Evolutionary conservation across 768 basidiomycete species (phyloP), one percentile per base, ranked within the genome.

Genomic region (Suillus brevipes): DNA sequence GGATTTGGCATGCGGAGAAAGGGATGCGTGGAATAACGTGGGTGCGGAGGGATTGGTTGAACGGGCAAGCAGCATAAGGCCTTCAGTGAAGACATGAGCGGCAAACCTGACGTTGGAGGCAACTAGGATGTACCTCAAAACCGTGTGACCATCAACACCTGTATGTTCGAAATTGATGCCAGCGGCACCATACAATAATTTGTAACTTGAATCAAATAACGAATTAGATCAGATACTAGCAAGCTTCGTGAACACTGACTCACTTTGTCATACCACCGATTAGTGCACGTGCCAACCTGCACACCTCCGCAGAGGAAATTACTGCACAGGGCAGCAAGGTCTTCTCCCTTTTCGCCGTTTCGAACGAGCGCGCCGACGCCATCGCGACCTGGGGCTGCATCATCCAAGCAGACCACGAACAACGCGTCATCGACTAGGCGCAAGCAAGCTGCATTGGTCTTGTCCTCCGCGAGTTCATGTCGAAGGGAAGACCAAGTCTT

Each of bases 131-230:
- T 68, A 91, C 84, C 94, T 84, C 25, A 98, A 82, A 4, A 97
- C 95, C 0, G 96, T 98, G 75, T 98, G 96, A 4, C 97, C 97
- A 68, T 99, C 97, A 9, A 99, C 96, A 63, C 95, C 95, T 0
- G 95, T 95, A 73, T 99, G 97, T 73, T 99, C 97, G 72, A 99
- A 99, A 78, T 99, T 98, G 78, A 99, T 95, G 3, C 97, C 97
- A 0, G 97, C 95, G 3, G 94, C 87, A 4, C 97, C 97, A 74
- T 10, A 99, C 92, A 68, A 99, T 98, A 71, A 99, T 97, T 82
- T 99, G 97, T 45, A 99, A 85, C 93, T 95, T 43, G 42, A 56
- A 6, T 13, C 31, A 5, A 5, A 64, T 4, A 5, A 23, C 18
- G 14, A 36, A 40, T 7, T 20, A 10, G n/a, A 61, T 65, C 25